Conservation (phyloP, 2,329 filamentous ascomycete species). For the Monilinia aucupariae region DNA sequence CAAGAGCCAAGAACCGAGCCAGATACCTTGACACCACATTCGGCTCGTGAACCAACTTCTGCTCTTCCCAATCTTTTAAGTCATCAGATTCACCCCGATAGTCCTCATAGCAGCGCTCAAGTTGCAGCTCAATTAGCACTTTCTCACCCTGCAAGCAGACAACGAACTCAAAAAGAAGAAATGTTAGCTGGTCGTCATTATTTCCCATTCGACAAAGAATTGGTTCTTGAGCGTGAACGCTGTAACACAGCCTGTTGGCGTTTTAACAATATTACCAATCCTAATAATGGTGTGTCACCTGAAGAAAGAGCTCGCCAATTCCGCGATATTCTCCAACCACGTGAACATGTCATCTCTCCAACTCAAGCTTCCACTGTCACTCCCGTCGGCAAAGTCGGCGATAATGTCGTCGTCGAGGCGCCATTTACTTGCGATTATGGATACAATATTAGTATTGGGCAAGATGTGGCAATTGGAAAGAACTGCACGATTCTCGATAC, state of each 20-base stretch:
- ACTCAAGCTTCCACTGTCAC: conserved; percentile 47
- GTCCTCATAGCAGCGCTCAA: conserved; percentile 32
- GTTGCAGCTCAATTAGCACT: conserved; percentile 34
- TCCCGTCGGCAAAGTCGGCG: conserved; percentile 61
- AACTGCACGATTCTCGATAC: conserved; percentile 85
- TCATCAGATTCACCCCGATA: conserved; percentile 31
- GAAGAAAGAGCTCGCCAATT: conserved; percentile 66
- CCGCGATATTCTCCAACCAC: conserved; percentile 63
- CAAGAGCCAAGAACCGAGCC: conserved; percentile 47
- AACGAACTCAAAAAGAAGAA: conserved; percentile 73
- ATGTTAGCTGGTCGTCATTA: conserved; percentile 81
- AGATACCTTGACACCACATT: conserved; percentile 40
- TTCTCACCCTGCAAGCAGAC: conserved; percentile 33
- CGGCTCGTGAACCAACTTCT: conserved; percentile 37
- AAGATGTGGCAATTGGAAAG: conserved; percentile 75
- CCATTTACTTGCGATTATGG: conserved; percentile 94
- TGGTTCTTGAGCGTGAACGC: conserved; percentile 77
- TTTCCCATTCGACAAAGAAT: conserved; percentile 69
- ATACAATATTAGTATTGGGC: conserved; percentile 86
- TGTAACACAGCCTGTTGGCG: conserved; percentile 77
- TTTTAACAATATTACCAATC: conserved; percentile 80
- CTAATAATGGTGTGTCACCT: conserved; percentile 63
- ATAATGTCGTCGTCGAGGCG: conserved; percentile 71
- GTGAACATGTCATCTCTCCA: conserved; percentile 52
- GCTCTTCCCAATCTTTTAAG: conserved; percentile 48